Evolutionary conservation across 257 asterid species (phyloP).

Genomic region (Gardenia jasminoides): DNA sequence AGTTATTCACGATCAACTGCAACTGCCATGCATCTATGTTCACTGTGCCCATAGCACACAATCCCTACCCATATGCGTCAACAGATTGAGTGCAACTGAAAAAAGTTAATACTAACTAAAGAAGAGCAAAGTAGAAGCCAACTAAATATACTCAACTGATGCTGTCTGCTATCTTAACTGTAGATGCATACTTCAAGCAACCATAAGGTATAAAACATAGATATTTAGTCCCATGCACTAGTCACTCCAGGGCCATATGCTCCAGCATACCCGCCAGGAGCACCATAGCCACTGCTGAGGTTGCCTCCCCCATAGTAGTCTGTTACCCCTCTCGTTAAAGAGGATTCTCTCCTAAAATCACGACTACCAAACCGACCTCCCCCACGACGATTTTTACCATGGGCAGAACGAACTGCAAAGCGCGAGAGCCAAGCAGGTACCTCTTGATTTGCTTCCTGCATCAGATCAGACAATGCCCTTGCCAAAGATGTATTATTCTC

Average conservation of each 20-base stretch:
- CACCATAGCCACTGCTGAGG: slow-evolving; percentile 29
- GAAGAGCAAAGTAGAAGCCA: background rate
- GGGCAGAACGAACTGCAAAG: slow-evolving; percentile 61
- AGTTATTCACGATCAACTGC: slow-evolving; percentile 31
- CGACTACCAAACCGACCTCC: slow-evolving; percentile 81
- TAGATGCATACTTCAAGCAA: slow-evolving; percentile 12
- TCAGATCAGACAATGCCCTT: slow-evolving; percentile 66
- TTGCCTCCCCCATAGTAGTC: slow-evolving; percentile 55
- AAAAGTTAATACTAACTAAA: slow-evolving; percentile 17
- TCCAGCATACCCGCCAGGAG: slow-evolving; percentile 48
- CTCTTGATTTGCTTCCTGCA: slow-evolving; percentile 96
- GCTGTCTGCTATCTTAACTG: slow-evolving; percentile 13
- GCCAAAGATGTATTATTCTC: slow-evolving; percentile 78
- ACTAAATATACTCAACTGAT: slow-evolving; percentile 19
- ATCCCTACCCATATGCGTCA: slow-evolving; percentile 30
- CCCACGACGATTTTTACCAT: slow-evolving; percentile 61
- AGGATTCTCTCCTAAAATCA: slow-evolving; percentile 64
- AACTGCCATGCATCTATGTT: slow-evolving; percentile 21
- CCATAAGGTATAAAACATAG: background rate
- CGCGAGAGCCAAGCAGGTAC: slow-evolving; percentile 94
- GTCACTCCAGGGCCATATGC: slow-evolving; percentile 57
- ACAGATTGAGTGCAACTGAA: slow-evolving; percentile 22
- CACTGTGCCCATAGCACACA: slow-evolving; percentile 26
- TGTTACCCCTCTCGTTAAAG: slow-evolving; percentile 47
- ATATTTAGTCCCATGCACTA: slow-evolving; percentile 75